Evolutionary conservation across 805 yeast genomes (phyloP).

Genomic region (Teunomyces atbi): DNA sequence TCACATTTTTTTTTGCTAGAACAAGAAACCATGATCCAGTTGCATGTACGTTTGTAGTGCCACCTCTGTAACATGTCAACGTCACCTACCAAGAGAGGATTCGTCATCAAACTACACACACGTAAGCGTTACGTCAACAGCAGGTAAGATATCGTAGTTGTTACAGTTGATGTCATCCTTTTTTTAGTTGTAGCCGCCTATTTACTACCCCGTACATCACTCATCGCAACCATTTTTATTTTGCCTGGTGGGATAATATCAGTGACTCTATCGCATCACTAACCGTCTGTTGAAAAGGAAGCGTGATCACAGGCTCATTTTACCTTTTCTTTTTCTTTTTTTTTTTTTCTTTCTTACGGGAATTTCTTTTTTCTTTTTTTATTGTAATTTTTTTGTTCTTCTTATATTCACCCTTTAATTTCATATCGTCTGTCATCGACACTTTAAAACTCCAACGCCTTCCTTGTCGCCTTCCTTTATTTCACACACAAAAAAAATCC

Average conservation of each 20-base stretch:
- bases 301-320: conserved; percentile 3
- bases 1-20: not conserved
- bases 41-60: not conserved
- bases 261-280: conserved; percentile 2
- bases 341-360: not conserved
- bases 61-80: not conserved
- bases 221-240: too few species aligned
- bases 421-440: conserved; percentile 5
- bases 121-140: too few species aligned
- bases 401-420: conserved; percentile 7
- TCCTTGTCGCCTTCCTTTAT: conserved; percentile 1
- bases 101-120: not conserved
- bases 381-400: conserved; percentile 1
- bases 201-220: not conserved
- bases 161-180: too few species aligned
- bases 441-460: conserved; percentile 3
- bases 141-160: too few species aligned
- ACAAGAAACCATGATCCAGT: not conserved
- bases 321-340: conserved; percentile 3
- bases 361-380: not conserved
- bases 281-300: not conserved
- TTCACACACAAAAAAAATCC: not conserved
- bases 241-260: not conserved
- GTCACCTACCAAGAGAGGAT: not conserved
- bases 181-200: not conserved